Percentiles rank a stretch among this genome's conserved stretches.
phyloP scores from a whole-genome alignment of 768 basidiomycete species.

The Sarcomyxa edulis region DNA sequence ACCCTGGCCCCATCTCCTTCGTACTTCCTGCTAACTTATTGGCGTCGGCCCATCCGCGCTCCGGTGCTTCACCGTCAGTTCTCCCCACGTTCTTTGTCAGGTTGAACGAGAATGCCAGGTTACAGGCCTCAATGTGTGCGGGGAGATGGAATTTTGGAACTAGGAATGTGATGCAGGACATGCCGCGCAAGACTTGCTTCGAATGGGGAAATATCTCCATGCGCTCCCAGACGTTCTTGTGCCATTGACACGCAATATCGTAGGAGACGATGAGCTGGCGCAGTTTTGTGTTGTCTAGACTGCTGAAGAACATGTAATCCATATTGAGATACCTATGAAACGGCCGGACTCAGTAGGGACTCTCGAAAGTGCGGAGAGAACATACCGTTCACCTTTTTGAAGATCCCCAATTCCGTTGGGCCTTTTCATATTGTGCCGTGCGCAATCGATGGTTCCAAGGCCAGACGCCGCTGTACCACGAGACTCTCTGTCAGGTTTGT shows the following conservation, averaged over 20 bases:
- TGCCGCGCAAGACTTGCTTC: neutral
- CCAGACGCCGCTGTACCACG: neutral
- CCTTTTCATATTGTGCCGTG: conserved; percentile 1
- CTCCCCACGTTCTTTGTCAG: conserved; percentile 18
- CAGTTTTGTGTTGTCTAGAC: neutral
- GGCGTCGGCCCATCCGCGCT: conserved; percentile 28
- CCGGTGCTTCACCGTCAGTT: conserved; percentile 27
- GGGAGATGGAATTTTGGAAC: conserved; percentile 35
- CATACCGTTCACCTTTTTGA: conserved; percentile 1
- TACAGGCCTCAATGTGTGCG: conserved; percentile 23
- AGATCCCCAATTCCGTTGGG: neutral
- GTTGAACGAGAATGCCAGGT: conserved; percentile 23
- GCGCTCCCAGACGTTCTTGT: conserved; percentile 8
- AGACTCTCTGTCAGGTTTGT: conserved; percentile 10
- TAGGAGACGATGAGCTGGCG: conserved; percentile 11
- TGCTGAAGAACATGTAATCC: conserved; percentile 8
- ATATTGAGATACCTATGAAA: conserved; percentile 11
- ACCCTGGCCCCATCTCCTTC: conserved; percentile 29
- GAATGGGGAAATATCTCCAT: neutral
- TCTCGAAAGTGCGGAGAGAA: neutral
- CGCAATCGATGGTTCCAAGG: neutral
- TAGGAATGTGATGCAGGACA: conserved; percentile 7
- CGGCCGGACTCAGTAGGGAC: neutral
- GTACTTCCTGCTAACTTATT: conserved; percentile 25
- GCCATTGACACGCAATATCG: conserved; percentile 22